A percentile compares a stretch with the other conserved stretches of the same genome.
These are phyloP conservation scores for Allantophomopsis cytisporea DNA, from an alignment of 2,329 filamentous ascomycete genomes.

Conservation along the genomic window DNA sequence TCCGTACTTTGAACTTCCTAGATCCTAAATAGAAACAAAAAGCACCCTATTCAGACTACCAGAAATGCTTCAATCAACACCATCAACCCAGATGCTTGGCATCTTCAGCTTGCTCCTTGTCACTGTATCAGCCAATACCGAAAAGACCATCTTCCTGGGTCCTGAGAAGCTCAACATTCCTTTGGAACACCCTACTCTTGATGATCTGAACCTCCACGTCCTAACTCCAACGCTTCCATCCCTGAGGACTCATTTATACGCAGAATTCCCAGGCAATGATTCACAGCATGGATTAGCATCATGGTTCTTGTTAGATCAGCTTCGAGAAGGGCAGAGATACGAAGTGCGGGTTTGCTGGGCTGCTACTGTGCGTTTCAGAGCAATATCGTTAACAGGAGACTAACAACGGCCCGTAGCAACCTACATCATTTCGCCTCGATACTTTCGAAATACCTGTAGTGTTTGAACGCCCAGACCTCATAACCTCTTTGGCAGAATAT, in stretches of 20 bases:
- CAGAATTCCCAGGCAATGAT: slow-evolving; percentile 48
- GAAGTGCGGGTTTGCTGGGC: slow-evolving; percentile 90
- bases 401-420: slow-evolving; percentile 47
- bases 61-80: too few relatives aligned
- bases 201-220: slow-evolving; percentile 47
- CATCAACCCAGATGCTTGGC: too few relatives aligned
- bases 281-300: slow-evolving; percentile 45
- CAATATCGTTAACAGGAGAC: background rate
- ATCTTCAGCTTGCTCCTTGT: too few relatives aligned
- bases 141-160: slow-evolving; percentile 80
- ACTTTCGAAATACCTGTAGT: slow-evolving; percentile 48
- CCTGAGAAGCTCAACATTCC: slow-evolving; percentile 45
- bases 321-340: slow-evolving; percentile 65
- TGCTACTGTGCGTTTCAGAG: slow-evolving; percentile 56
- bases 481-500: slow-evolving; percentile 51
- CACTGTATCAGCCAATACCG: slow-evolving; percentile 55
- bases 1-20: too few relatives aligned
- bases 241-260: slow-evolving; percentile 49
- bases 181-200: slow-evolving; percentile 37
- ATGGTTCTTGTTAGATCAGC: slow-evolving; percentile 65
- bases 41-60: too few relatives aligned
- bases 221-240: slow-evolving; percentile 43
- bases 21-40: too few relatives aligned
- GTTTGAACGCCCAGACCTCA: slow-evolving; percentile 46
- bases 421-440: slow-evolving; percentile 62